Conservation (phyloP, 208 protist species). For the Crithidia bombi region DNA sequence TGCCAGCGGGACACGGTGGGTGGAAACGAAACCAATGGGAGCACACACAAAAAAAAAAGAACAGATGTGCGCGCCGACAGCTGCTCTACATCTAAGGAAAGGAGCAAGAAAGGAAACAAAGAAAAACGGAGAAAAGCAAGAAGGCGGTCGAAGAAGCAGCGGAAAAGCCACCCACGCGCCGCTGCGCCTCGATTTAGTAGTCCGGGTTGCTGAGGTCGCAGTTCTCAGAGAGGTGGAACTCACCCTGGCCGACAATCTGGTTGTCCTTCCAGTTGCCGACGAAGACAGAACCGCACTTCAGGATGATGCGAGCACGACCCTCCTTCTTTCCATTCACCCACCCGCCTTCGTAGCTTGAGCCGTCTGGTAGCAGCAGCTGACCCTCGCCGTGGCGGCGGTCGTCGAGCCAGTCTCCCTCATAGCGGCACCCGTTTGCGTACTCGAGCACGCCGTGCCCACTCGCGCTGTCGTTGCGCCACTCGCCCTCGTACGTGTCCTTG, state of each 20-base stretch:
- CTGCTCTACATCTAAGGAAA: slow-evolving; percentile 23
- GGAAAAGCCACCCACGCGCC: background rate
- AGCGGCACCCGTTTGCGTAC: slow-evolving; percentile 91
- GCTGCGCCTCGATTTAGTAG: slow-evolving; percentile 66
- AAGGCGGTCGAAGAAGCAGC: background rate
- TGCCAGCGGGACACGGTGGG: background rate
- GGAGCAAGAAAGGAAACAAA: slow-evolving; percentile 6
- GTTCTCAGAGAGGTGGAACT: slow-evolving; percentile 87
- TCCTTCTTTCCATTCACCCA: slow-evolving; percentile 91
- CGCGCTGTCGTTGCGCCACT: slow-evolving; percentile 88
- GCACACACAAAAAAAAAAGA: background rate
- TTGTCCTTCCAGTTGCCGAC: slow-evolving; percentile 92
- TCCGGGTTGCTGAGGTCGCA: slow-evolving; percentile 93
- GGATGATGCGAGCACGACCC: slow-evolving; percentile 86
- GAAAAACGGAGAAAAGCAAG: slow-evolving; percentile 9
- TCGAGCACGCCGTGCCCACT: slow-evolving; percentile 85
- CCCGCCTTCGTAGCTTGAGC: slow-evolving; percentile 87
- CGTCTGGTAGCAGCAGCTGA: slow-evolving; percentile 78
- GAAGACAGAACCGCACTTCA: slow-evolving; percentile 90
- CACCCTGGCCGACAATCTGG: slow-evolving; percentile 84
- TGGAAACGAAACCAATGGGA: background rate
- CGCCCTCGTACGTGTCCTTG: slow-evolving; percentile 91
- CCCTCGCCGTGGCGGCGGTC: slow-evolving; percentile 87
- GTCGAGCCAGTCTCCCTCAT: slow-evolving; percentile 90
- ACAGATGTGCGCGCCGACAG: background rate